phyloP scores from a whole-genome alignment of 202 grass and related monocot species.

The Musa balbisiana region DNA sequence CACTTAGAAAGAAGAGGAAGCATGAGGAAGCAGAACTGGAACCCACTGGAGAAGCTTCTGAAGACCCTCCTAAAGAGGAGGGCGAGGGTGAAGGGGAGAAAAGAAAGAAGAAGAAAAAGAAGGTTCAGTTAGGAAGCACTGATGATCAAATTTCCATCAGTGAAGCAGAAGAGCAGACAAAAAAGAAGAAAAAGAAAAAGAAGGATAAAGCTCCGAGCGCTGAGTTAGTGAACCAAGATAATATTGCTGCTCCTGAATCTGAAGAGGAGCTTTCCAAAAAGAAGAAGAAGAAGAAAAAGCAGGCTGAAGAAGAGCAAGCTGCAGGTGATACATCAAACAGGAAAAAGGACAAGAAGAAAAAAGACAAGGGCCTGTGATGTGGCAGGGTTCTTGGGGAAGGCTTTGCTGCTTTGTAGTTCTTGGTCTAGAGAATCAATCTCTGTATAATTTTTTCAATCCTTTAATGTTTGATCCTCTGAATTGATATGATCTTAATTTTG shows the following conservation, averaged over 20 bases:
- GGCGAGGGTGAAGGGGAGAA: constrained; percentile 28
- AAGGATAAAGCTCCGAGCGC: constrained; percentile 13
- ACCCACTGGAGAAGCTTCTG: constrained; percentile 10
- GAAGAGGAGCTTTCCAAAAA: constrained; percentile 37
- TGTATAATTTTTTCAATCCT: no score
- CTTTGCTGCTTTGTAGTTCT: background rate
- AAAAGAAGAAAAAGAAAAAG: constrained; percentile 65
- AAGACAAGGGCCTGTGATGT: background rate
- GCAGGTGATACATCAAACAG: background rate
- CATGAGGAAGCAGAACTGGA: constrained; percentile 28
- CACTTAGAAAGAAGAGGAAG: constrained; percentile 48
- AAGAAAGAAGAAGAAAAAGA: constrained; percentile 29
- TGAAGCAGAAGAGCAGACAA: constrained; percentile 28
- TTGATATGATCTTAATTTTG: no score
- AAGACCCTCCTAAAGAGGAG: constrained; percentile 29
- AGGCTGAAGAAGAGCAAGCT: constrained; percentile 22
- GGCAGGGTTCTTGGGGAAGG: background rate
- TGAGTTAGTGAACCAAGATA: background rate
- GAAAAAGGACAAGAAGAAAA: constrained; percentile 19
- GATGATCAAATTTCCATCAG: background rate
- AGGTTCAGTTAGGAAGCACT: background rate
- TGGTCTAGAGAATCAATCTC: background rate
- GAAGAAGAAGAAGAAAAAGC: constrained; percentile 60
- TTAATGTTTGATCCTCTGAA: no score
- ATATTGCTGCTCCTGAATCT: background rate